Evolutionary conservation across 2,329 filamentous ascomycete genomes (phyloP), one percentile per base, ranked within the genome.

Genomic region (Fusarium torreyae): DNA sequence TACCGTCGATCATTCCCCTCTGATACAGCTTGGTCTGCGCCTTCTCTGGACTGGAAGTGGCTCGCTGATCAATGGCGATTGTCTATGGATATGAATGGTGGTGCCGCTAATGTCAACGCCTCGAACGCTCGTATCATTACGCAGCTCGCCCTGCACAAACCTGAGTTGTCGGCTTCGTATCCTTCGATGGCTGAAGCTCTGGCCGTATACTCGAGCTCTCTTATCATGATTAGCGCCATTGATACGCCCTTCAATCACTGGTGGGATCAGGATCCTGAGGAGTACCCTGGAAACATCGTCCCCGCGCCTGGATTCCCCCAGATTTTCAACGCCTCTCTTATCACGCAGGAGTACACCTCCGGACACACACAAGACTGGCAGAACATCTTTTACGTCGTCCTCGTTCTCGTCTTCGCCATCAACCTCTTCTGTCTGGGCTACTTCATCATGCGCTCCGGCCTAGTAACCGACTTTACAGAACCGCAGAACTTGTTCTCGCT

Each of bases 401-500:
- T 95, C 0, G 74, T 85, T 2, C 78, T 89, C 15, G 89, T 92
- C 2, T 92, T 94, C 72, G 66, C 87, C 24, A 87, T 92, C 71
- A 94, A 92, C 75, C 62, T 90, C 26, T 81, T 90, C 39, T 92
- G 91, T 58, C 80, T 93, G 1, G 73, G 81, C 3, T 94, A 93
- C 78, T 76, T 91, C 51, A 74, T 87, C 46, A 82, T 85, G 67
- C 75, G 81, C 7, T 81, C 81, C 0, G 87, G 88, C 1, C 85
- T 93, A 22, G 87, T 95, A 9, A 94, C 91, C 1, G 93, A 95
- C 79, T 94, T 92, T 74, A 92, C 89, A 0, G 92, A 95, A 73
- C 91, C 92, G 1, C 88, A 91, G 55, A 94, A 94, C 74, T 80
- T 94, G 3, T 94, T 94, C 72, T 83, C 89, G 0, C 79, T 94